A percentile compares a stretch with the other conserved stretches of the same genome.
Conservation (phyloP, 306 rosid genomes). For the Myrica gale region DNA sequence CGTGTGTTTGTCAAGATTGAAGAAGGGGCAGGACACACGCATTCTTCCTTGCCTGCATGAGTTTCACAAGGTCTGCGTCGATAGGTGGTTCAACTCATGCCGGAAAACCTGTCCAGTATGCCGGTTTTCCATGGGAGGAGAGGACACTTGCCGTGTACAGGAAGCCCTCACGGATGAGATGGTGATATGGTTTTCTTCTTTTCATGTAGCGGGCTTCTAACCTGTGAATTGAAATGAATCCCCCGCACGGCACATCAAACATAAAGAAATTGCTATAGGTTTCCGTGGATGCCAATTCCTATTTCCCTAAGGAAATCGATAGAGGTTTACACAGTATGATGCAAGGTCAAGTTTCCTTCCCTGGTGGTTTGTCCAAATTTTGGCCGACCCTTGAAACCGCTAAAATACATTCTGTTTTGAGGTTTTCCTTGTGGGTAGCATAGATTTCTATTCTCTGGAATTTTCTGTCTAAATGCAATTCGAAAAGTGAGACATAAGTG, state of each 20-base stretch:
- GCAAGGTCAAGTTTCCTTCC: too few species aligned
- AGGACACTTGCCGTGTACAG: constrained; percentile 34
- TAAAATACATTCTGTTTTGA: too few species aligned
- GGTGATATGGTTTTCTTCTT: constrained; percentile 87
- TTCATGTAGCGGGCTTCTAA: constrained; percentile 79
- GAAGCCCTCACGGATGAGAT: constrained; percentile 75
- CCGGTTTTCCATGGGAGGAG: constrained; percentile 58
- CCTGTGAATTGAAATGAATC: neutral
- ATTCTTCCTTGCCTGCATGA: constrained; percentile 76
- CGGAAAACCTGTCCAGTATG: constrained; percentile 76
- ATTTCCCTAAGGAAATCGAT: too few species aligned
- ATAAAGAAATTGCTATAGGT: neutral
- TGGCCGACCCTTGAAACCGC: too few species aligned
- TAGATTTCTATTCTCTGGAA: too few species aligned
- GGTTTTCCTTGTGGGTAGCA: too few species aligned
- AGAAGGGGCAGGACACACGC: constrained; percentile 45
- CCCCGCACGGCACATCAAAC: neutral
- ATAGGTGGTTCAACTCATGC: constrained; percentile 69
- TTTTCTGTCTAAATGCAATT: too few species aligned
- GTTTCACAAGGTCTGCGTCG: constrained; percentile 76
- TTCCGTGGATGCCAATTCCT: neutral
- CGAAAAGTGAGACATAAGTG: too few species aligned
- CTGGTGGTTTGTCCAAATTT: too few species aligned
- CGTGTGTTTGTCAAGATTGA: constrained; percentile 69
- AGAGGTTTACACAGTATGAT: too few species aligned